These are phyloP conservation scores for Akebia trifoliata DNA, from an alignment of 164 flowering plant genomes.

Conservation along the genomic window DNA sequence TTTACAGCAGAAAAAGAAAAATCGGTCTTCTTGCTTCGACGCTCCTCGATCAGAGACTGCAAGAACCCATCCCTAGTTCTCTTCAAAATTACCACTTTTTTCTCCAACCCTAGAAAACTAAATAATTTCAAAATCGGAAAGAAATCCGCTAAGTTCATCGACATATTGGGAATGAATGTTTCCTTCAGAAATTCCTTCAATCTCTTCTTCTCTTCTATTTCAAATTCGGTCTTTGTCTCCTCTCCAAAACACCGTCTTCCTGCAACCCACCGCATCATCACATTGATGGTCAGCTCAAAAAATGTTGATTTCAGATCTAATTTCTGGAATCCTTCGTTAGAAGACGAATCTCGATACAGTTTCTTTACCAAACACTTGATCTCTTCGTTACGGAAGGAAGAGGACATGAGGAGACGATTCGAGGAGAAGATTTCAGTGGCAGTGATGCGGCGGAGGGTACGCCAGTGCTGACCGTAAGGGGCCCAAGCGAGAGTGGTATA, in stretches of 20 bases:
- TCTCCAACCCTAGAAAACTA: constrained; percentile 16
- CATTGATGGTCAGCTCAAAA: constrained; percentile 22
- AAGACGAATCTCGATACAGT: not conserved
- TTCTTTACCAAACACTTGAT: constrained; percentile 8
- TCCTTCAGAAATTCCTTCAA: constrained; percentile 19
- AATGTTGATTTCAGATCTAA: constrained; percentile 11
- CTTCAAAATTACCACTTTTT: constrained; percentile 5
- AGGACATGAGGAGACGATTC: constrained; percentile 19
- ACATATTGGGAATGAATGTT: not conserved
- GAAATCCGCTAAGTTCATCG: constrained; percentile 22
- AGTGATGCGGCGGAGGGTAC: constrained; percentile 29
- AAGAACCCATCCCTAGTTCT: constrained; percentile 15
- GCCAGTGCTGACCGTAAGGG: constrained; percentile 36
- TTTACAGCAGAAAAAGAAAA: too few species aligned
- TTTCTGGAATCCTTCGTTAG: not conserved
- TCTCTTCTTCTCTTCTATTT: constrained; percentile 15
- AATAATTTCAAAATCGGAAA: constrained; percentile 14
- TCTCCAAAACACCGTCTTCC: constrained; percentile 27
- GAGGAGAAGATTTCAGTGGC: constrained; percentile 29
- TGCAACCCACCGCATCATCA: constrained; percentile 27
- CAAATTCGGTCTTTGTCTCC: too few species aligned
- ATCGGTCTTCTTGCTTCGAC: not conserved
- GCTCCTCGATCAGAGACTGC: constrained; percentile 29
- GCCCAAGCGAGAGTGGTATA: constrained; percentile 16
- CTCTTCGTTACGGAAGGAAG: constrained; percentile 25